Evolutionary conservation across 441 rosid genomes (phyloP).

Genomic region (Euphorbia celastroides): DNA sequence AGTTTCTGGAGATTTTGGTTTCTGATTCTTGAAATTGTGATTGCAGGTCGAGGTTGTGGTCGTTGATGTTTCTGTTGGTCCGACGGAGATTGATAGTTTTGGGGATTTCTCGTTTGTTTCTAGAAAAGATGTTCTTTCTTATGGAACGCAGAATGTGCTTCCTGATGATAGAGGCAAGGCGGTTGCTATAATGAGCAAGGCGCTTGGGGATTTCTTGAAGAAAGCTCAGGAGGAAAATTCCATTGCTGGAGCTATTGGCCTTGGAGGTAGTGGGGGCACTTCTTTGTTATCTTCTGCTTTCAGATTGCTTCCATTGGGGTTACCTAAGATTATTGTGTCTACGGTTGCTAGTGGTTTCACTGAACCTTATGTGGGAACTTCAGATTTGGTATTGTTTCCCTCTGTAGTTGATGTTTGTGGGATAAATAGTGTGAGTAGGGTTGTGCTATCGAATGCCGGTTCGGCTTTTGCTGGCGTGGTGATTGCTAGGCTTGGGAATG

Average conservation of each 20-base stretch:
- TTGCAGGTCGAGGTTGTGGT: slow-evolving; percentile 58
- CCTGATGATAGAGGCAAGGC: slow-evolving; percentile 72
- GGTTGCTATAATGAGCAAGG: slow-evolving; percentile 58
- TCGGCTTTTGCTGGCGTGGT: slow-evolving; percentile 95
- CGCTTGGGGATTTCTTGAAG: slow-evolving; percentile 49
- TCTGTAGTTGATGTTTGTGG: slow-evolving; percentile 90
- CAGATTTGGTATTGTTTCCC: slow-evolving; percentile 75
- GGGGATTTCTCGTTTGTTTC: slow-evolving; percentile 45
- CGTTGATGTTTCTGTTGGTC: slow-evolving; percentile 72
- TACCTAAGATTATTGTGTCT: slow-evolving; percentile 79
- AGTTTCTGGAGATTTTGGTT: no score
- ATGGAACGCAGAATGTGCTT: slow-evolving; percentile 24
- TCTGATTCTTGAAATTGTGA: neutral
- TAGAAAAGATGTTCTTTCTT: slow-evolving; percentile 52
- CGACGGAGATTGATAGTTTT: slow-evolving; percentile 26
- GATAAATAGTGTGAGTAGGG: slow-evolving; percentile 76
- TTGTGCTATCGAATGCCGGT: slow-evolving; percentile 74
- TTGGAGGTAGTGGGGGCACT: slow-evolving; percentile 93
- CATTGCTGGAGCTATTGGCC: slow-evolving; percentile 65
- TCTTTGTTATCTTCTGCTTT: slow-evolving; percentile 66
- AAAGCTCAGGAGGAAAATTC: slow-evolving; percentile 30
- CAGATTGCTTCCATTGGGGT: slow-evolving; percentile 62
- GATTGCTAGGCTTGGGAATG: slow-evolving; percentile 39
- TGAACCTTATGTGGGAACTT: slow-evolving; percentile 66
- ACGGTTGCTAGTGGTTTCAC: slow-evolving; percentile 90